Evolutionary conservation across 2,329 filamentous ascomycete genomes (phyloP), one percentile per base, ranked within the genome.

Genomic region (Chaetomiaceae sp.): DNA sequence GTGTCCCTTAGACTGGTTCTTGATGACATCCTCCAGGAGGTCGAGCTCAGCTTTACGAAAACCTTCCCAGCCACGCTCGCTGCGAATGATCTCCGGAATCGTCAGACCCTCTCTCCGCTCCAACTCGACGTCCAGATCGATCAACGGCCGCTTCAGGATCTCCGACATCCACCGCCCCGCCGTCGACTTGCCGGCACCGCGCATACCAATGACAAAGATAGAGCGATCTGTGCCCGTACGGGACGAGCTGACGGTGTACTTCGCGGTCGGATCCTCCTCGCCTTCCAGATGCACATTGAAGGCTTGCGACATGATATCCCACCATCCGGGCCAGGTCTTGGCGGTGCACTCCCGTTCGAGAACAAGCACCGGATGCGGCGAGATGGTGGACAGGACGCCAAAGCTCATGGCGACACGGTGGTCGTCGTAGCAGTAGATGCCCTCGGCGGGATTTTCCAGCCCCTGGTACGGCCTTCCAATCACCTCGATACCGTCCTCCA

Each of bases 241-340:
- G 63, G 68, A 24, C 57, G 65, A 6, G 22, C 52, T 47, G 19
- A 49, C 44, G 57, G 60, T 32, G 63, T 62, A 24, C 58, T 49
- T 51, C 5, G 50, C 39, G 4, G 53, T 50, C 14, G 60, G 58
- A 6, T 66, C 63, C 56, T 94, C 88, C 29, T 83, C 78, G 11
- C 93, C 93, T 50, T 83, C 78, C n/a, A 97, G 71, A 22, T 75
- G 68, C 22, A 86, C 86, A 27, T 81, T 75, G 71, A 96, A 98
- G 12, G 80, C 78, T 56, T 86, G 81, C 18, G 83, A 83, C 46
- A 97, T 69, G 15, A 83, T 81, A 65, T 98, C 93, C 93, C 93
- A 98, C 88, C 93, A 98, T 9, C 91, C 93, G 0, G 93, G 93
- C 93, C 93, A 98, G 2, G 93, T 98, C 74, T 98, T 98, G 33